Percentiles rank a stretch among this genome's conserved stretches.
phyloP scores from a whole-genome alignment of 495 filamentous ascomycete genomes.

The Friedmanniomyces simplex region DNA sequence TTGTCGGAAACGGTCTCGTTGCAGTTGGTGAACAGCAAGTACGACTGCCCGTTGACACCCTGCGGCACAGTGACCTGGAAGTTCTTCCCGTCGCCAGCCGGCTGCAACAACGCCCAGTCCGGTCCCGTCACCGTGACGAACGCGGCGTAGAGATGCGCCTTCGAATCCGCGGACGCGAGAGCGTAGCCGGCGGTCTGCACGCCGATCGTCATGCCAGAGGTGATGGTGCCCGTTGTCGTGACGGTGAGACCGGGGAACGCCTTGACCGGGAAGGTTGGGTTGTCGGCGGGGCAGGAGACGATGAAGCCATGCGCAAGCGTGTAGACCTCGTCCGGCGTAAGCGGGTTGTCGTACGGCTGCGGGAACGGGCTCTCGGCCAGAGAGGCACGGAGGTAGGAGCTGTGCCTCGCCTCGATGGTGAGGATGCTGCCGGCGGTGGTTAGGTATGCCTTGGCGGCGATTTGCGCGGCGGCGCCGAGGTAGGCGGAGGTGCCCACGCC shows the following conservation, averaged over 20 bases:
- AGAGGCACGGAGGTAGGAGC: constrained; percentile 44
- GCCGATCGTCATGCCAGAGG: constrained; percentile 10
- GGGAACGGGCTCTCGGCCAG: constrained; percentile 42
- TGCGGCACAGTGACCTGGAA: constrained; percentile 30
- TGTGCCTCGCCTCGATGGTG: constrained; percentile 53
- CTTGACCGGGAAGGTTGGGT: constrained; percentile 47
- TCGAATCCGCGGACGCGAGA: not conserved
- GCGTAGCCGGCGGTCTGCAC: constrained; percentile 16
- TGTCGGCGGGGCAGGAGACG: constrained; percentile 42
- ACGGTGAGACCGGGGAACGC: constrained; percentile 33
- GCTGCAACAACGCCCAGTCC: constrained; percentile 20
- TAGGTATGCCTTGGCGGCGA: constrained; percentile 42
- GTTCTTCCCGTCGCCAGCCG: constrained; percentile 10
- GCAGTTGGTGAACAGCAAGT: constrained; percentile 37
- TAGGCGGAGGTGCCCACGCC: constrained; percentile 36
- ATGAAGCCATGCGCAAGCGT: constrained; percentile 53
- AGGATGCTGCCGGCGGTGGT: constrained; percentile 54
- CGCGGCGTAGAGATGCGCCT: constrained; percentile 28
- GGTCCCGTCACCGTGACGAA: constrained; percentile 35
- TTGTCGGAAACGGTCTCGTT: constrained; percentile 34
- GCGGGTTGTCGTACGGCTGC: constrained; percentile 47
- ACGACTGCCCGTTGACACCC: constrained; percentile 38
- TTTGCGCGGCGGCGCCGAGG: constrained; percentile 49
- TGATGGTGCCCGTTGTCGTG: constrained; percentile 9
- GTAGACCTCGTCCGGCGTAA: constrained; percentile 49